A percentile compares a stretch with the other conserved stretches of the same genome.
Conservation (phyloP, 2,329 filamentous ascomycete genomes). For the Ophiostoma fasciatum region DNA sequence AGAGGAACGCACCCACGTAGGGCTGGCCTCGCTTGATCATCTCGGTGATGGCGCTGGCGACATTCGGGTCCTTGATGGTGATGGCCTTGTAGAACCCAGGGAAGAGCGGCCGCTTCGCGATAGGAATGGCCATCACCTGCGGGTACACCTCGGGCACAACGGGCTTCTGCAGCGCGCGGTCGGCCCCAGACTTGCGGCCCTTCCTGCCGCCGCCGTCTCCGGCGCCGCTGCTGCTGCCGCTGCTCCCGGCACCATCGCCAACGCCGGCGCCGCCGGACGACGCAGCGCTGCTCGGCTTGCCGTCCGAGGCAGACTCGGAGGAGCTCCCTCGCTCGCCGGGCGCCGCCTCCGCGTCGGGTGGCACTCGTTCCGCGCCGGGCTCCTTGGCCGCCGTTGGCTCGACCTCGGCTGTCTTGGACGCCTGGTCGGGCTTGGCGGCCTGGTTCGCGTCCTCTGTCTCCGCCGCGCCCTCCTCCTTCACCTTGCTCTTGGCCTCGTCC, state of each 20-base stretch:
- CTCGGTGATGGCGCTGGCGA: slow-evolving; percentile 83
- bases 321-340: slow-evolving; percentile 20
- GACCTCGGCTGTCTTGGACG: slow-evolving; percentile 1
- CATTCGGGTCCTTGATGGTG: slow-evolving; percentile 84
- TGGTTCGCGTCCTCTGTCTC: slow-evolving; percentile 4
- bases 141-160: slow-evolving; percentile 90
- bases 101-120: slow-evolving; percentile 83
- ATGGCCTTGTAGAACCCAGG: slow-evolving; percentile 98
- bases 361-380: slow-evolving; percentile 10
- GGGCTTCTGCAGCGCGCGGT: slow-evolving; percentile 71
- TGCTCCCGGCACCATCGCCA: slow-evolving; percentile 42
- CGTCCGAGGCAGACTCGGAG: slow-evolving; percentile 29
- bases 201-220: slow-evolving; percentile 55
- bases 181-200: slow-evolving; percentile 50
- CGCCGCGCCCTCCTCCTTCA: slow-evolving; percentile 8
- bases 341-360: slow-evolving; percentile 23
- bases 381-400: slow-evolving; percentile 7
- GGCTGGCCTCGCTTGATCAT: slow-evolving; percentile 95
- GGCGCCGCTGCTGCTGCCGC: slow-evolving; percentile 34
- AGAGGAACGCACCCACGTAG: slow-evolving; percentile 90
- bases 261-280: slow-evolving; percentile 28
- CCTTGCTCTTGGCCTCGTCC: slow-evolving; percentile 8
- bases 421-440: slow-evolving; percentile 1
- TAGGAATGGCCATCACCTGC: slow-evolving; percentile 93
- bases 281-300: slow-evolving; percentile 25